These are phyloP conservation scores for Dendrothele bispora DNA, from an alignment of 768 basidiomycete species.

Conservation along the genomic window DNA sequence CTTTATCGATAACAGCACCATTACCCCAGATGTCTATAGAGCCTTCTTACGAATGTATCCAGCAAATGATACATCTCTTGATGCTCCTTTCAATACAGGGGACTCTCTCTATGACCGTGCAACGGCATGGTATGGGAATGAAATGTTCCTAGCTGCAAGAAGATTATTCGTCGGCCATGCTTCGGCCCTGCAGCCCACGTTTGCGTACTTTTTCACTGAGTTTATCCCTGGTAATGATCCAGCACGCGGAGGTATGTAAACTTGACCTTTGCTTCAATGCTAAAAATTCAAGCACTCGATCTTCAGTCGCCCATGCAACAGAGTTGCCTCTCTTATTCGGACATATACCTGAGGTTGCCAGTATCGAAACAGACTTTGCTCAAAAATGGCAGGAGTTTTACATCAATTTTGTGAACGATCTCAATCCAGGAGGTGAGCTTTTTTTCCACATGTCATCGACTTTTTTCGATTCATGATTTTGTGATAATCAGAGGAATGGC, in stretches of 20 bases:
- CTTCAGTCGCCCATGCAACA: constrained; percentile 50
- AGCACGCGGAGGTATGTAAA: constrained; percentile 44
- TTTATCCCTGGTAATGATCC: constrained; percentile 55
- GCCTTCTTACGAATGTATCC: constrained; percentile 42
- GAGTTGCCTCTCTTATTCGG: constrained; percentile 51
- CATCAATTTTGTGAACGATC: constrained; percentile 54
- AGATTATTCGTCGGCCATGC: constrained; percentile 50
- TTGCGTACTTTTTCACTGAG: constrained; percentile 54
- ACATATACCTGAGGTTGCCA: constrained; percentile 36
- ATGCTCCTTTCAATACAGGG: constrained; percentile 55
- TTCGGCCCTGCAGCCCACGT: constrained; percentile 45
- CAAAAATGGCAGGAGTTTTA: constrained; percentile 50
- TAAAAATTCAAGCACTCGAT: too few species aligned
- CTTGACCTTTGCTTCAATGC: not conserved
- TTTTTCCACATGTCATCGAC: not conserved
- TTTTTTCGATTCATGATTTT: not conserved
- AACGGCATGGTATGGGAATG: constrained; percentile 55
- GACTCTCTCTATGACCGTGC: constrained; percentile 58
- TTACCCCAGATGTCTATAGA: constrained; percentile 39
- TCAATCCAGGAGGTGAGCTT: constrained; percentile 52
- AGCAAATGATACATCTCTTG: constrained; percentile 43
- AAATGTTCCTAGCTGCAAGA: constrained; percentile 53
- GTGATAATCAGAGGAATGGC: constrained; percentile 49
- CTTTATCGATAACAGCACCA: constrained; percentile 50
- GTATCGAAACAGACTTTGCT: constrained; percentile 46